These are phyloP conservation scores for Calocybe gangraenosa DNA, from an alignment of 768 basidiomycete genomes.

Conservation along the genomic window DNA sequence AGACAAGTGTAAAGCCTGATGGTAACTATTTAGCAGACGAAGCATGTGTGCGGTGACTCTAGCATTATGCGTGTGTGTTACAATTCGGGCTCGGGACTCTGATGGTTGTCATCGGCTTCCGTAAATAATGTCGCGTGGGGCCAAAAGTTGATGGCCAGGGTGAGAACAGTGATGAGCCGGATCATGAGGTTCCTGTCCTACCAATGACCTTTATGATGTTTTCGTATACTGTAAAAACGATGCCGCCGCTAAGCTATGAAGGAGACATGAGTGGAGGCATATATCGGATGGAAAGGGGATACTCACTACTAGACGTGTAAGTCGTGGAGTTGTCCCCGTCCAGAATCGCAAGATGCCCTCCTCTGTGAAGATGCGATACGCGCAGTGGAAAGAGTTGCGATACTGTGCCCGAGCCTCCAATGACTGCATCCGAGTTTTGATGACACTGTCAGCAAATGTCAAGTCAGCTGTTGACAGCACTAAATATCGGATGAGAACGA, in stretches of 20 bases:
- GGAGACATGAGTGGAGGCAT: constrained; percentile 1
- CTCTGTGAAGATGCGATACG: constrained; percentile 89
- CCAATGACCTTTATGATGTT: constrained; percentile 55
- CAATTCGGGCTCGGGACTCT: too few relatives aligned
- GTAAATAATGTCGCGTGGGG: too few relatives aligned
- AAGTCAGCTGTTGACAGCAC: not conserved
- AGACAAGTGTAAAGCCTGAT: too few relatives aligned
- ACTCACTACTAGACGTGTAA: constrained; percentile 80
- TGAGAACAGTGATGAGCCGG: too few relatives aligned
- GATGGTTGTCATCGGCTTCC: too few relatives aligned
- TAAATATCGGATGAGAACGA: constrained; percentile 19
- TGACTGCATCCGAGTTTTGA: constrained; percentile 98
- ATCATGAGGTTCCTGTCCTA: not conserved
- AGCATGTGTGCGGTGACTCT: too few relatives aligned
- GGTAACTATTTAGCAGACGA: too few relatives aligned
- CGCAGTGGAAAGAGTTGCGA: constrained; percentile 93
- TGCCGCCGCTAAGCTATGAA: constrained; percentile 80
- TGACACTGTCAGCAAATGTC: constrained; percentile 53
- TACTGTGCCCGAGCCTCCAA: constrained; percentile 80
- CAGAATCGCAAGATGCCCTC: constrained; percentile 92
- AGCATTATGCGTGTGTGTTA: too few relatives aligned
- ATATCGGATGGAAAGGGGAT: not conserved
- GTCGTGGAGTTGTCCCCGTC: constrained; percentile 92
- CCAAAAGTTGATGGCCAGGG: too few relatives aligned
- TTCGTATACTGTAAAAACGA: constrained; percentile 91